Percentiles rank a stretch among this genome's conserved stretches.
These are phyloP conservation scores for Microdochium bolleyi DNA, from an alignment of 2,329 filamentous ascomycete genomes.

Conservation along the genomic window DNA sequence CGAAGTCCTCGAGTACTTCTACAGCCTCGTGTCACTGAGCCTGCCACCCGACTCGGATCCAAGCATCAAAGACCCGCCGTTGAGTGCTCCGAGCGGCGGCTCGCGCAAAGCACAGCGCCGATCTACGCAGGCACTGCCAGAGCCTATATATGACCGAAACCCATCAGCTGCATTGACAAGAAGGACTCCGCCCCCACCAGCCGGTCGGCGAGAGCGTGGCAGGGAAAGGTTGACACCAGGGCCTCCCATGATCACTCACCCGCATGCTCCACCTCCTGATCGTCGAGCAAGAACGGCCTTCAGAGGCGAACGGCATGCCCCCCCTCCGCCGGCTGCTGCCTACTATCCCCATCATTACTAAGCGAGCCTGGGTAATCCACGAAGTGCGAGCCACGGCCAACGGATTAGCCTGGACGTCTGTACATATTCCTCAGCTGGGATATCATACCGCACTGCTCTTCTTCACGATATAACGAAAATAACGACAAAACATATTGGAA, in stretches of 20 bases:
- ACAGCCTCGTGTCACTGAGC: constrained; percentile 58
- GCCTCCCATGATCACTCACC: not conserved
- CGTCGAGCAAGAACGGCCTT: not conserved
- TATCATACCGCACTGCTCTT: too few relatives aligned
- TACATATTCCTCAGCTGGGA: not conserved
- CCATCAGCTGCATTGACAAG: constrained; percentile 12
- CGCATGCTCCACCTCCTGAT: not conserved
- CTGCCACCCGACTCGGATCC: constrained; percentile 56
- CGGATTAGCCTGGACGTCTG: not conserved
- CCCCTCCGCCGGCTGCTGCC: not conserved
- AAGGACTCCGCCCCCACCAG: constrained; percentile 26
- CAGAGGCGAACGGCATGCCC: not conserved
- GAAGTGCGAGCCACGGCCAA: not conserved
- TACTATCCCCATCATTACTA: not conserved
- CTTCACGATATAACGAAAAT: too few relatives aligned
- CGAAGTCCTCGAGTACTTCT: constrained; percentile 77
- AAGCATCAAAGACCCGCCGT: constrained; percentile 50
- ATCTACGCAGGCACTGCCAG: constrained; percentile 9
- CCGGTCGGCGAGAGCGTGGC: not conserved
- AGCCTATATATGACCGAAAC: constrained; percentile 9
- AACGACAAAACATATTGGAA: too few relatives aligned
- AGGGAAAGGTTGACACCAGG: not conserved
- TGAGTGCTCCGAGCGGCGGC: constrained; percentile 42
- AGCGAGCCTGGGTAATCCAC: not conserved
- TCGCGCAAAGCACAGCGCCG: constrained; percentile 40